phyloP scores from a whole-genome alignment of 176 grass and related monocot species.

The Juncus inflexus region DNA sequence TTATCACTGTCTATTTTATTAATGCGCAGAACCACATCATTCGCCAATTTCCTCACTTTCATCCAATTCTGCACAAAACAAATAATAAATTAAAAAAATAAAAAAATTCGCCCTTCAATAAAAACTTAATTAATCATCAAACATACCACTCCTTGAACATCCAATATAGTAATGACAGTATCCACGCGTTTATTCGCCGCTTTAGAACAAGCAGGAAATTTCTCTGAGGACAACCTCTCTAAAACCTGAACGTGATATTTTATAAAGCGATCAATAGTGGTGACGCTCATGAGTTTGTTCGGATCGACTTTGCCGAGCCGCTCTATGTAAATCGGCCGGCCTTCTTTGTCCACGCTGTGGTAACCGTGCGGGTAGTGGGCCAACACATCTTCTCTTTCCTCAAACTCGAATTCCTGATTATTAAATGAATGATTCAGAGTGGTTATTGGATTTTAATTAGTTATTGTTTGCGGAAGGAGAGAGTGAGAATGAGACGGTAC shows the following conservation, averaged over 20 bases:
- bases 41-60: slow-evolving; percentile 39
- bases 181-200: slow-evolving; percentile 29
- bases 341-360: slow-evolving; percentile 91
- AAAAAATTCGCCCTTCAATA: no score
- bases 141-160: slow-evolving; percentile 78
- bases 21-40: slow-evolving; percentile 37
- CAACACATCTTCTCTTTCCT: slow-evolving; percentile 60
- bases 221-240: slow-evolving; percentile 39
- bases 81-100: no score
- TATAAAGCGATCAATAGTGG: slow-evolving; percentile 74
- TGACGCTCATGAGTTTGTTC: slow-evolving; percentile 74
- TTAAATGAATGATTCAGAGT: slow-evolving; percentile 18
- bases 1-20: slow-evolving; percentile 52
- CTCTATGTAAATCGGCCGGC: slow-evolving; percentile 87
- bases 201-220: slow-evolving; percentile 34
- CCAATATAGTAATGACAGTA: slow-evolving; percentile 39
- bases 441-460: neutral
- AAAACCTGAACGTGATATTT: slow-evolving; percentile 61
- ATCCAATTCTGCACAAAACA: slow-evolving; percentile 43
- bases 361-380: slow-evolving; percentile 83
- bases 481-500: slow-evolving; percentile 24
- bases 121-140: no score
- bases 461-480: slow-evolving; percentile 7
- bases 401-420: slow-evolving; percentile 70
- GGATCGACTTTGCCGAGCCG: slow-evolving; percentile 76